Percentiles rank a stretch among this genome's conserved stretches.
phyloP scores from a whole-genome alignment of 805 yeast species.

The Ogataea kodamae region DNA sequence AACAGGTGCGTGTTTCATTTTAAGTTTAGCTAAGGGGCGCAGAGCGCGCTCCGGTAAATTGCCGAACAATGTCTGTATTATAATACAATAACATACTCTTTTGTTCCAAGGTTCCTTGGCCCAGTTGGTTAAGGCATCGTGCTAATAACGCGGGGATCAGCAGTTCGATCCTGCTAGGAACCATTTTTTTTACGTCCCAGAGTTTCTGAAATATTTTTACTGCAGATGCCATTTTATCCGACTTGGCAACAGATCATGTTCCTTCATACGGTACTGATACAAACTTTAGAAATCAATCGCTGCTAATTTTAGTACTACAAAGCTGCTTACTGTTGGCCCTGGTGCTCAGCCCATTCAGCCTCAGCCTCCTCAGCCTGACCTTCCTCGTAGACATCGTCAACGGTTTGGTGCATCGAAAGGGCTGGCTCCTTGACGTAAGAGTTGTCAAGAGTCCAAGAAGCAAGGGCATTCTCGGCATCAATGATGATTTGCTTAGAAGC shows the following conservation, averaged over 20 bases:
- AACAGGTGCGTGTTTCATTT: slow-evolving; percentile 1
- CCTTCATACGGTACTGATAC: too few relatives aligned
- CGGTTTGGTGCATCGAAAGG: slow-evolving; percentile 75
- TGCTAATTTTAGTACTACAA: slow-evolving; percentile 8
- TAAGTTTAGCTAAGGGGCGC: too few relatives aligned
- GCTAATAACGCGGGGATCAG: slow-evolving; percentile 57
- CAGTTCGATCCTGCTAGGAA: slow-evolving; percentile 88
- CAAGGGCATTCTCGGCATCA: slow-evolving; percentile 94
- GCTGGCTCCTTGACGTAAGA: slow-evolving; percentile 90
- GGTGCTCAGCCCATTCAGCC: slow-evolving; percentile 40
- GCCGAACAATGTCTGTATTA: too few relatives aligned
- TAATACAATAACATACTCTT: not conserved
- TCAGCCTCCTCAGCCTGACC: slow-evolving; percentile 38
- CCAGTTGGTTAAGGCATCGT: slow-evolving; percentile 44
- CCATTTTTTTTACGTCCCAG: slow-evolving; percentile 37
- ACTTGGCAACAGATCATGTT: too few relatives aligned
- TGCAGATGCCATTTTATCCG: too few relatives aligned
- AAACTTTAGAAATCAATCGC: too few relatives aligned
- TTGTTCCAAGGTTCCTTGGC: slow-evolving; percentile 35
- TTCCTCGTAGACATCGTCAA: slow-evolving; percentile 58
- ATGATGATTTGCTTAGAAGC: slow-evolving; percentile 96
- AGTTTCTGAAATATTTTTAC: not conserved
- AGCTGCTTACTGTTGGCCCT: slow-evolving; percentile 10
- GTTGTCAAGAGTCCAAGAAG: slow-evolving; percentile 93
- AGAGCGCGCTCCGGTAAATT: too few relatives aligned